Conservation (phyloP, 1,139 yeast species). For the Taiozyma sp. region DNA sequence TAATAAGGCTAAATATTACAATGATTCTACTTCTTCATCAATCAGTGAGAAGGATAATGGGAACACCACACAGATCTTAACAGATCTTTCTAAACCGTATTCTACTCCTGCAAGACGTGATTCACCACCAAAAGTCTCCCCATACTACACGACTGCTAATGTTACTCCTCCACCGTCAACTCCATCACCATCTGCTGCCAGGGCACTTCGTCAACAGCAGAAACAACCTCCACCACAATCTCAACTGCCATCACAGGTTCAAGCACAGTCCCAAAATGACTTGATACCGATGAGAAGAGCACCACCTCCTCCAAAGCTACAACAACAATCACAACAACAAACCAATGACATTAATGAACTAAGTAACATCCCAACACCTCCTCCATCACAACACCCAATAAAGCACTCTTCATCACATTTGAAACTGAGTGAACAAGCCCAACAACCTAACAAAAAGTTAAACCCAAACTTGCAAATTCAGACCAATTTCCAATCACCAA, state of each 20-base stretch:
- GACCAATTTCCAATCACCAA: conserved; percentile 16
- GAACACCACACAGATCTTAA: conserved; percentile 15
- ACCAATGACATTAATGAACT: neutral
- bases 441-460: conserved; percentile 9
- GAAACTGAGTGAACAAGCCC: conserved; percentile 16
- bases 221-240: conserved; percentile 3
- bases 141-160: conserved; percentile 16
- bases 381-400: conserved; percentile 5
- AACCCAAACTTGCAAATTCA: conserved; percentile 25
- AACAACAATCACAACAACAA: conserved; percentile 1
- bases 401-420: conserved; percentile 20
- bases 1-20: conserved; percentile 19
- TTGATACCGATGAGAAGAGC: conserved; percentile 43
- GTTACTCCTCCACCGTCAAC: conserved; percentile 6
- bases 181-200: conserved; percentile 2
- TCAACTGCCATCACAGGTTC: neutral
- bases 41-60: conserved; percentile 15
- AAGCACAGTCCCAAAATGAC: conserved; percentile 9
- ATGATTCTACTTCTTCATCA: conserved; percentile 20
- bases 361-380: neutral
- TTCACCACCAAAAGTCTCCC: conserved; percentile 24
- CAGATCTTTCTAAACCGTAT: conserved; percentile 24
- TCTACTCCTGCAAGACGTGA: conserved; percentile 19
- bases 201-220: conserved; percentile 2
- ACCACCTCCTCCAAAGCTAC: conserved; percentile 37